phyloP scores from a whole-genome alignment of 768 basidiomycete species.

The Panus rudis region DNA sequence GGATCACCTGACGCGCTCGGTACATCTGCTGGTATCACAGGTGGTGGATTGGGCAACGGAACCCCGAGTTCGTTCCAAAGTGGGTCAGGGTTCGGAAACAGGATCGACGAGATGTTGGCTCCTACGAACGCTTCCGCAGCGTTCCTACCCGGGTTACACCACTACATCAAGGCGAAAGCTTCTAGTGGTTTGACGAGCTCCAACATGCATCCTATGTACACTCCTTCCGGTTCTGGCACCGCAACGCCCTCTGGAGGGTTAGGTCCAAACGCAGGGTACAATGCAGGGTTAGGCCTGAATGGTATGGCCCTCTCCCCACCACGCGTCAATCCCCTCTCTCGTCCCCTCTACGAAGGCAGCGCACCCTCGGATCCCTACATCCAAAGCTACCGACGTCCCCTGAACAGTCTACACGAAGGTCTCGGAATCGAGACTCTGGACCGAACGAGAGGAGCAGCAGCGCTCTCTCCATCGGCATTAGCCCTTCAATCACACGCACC shows the following conservation, averaged over 20 bases:
- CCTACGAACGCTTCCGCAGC: constrained; percentile 80
- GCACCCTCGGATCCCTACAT: constrained; percentile 29
- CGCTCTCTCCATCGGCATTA: constrained; percentile 61
- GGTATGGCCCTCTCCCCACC: constrained; percentile 22
- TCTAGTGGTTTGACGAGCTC: constrained; percentile 21
- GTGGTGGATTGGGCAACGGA: constrained; percentile 27
- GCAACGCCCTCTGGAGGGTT: neutral
- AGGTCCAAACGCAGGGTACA: constrained; percentile 12
- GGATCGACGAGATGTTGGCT: constrained; percentile 39
- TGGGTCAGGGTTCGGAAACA: constrained; percentile 30
- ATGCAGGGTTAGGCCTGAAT: constrained; percentile 7
- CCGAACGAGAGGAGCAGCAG: constrained; percentile 15
- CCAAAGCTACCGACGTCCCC: constrained; percentile 33
- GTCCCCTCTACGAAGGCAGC: constrained; percentile 18
- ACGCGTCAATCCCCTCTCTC: constrained; percentile 15
- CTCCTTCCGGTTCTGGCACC: constrained; percentile 1
- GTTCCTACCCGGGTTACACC: constrained; percentile 68
- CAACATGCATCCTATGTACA: constrained; percentile 17
- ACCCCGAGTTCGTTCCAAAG: constrained; percentile 52
- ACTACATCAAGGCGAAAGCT: constrained; percentile 46
- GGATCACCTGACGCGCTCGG: constrained; percentile 28
- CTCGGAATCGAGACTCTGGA: constrained; percentile 20
- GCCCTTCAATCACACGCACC: constrained; percentile 85
- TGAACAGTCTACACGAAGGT: constrained; percentile 18
- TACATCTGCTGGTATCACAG: constrained; percentile 12